Evolutionary conservation across 2,329 filamentous ascomycete genomes (phyloP).

Genomic region (Fusarium neocosmosporiellum): DNA sequence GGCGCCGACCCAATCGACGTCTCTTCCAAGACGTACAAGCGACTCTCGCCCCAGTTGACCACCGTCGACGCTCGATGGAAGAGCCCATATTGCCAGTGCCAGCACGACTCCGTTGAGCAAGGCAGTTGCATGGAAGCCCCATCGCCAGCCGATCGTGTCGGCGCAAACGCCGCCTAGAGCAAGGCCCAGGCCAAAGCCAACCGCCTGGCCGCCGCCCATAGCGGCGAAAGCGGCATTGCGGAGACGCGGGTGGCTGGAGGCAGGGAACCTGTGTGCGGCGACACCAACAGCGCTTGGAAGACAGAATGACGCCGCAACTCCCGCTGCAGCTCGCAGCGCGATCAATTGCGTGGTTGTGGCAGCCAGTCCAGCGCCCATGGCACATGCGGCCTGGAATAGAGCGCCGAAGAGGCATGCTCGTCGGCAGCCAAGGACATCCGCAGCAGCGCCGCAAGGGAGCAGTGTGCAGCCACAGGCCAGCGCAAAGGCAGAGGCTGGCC

Average conservation of each 20-base stretch:
- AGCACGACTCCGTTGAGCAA: slow-evolving; percentile 18
- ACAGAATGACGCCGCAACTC: background rate
- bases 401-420: background rate
- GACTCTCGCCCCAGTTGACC: background rate
- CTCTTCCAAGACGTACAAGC: slow-evolving; percentile 30
- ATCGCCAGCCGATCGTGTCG: slow-evolving; percentile 55
- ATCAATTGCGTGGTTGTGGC: background rate
- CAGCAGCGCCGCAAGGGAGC: background rate
- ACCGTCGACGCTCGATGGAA: background rate
- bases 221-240: slow-evolving; percentile 9
- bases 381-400: background rate
- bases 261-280: background rate
- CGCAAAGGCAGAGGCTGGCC: background rate
- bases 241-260: background rate
- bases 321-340: background rate
- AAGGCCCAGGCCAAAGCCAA: slow-evolving; percentile 57
- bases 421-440: background rate
- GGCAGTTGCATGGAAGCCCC: slow-evolving; percentile 46
- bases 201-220: slow-evolving; percentile 43
- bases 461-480: background rate
- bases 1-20: slow-evolving; percentile 63
- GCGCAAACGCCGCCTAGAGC: slow-evolving; percentile 54
- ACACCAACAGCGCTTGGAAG: background rate
- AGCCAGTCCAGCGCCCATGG: background rate
- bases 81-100: background rate